Conservation (phyloP, 768 basidiomycete species). For the Termitomyces sp. region DNA sequence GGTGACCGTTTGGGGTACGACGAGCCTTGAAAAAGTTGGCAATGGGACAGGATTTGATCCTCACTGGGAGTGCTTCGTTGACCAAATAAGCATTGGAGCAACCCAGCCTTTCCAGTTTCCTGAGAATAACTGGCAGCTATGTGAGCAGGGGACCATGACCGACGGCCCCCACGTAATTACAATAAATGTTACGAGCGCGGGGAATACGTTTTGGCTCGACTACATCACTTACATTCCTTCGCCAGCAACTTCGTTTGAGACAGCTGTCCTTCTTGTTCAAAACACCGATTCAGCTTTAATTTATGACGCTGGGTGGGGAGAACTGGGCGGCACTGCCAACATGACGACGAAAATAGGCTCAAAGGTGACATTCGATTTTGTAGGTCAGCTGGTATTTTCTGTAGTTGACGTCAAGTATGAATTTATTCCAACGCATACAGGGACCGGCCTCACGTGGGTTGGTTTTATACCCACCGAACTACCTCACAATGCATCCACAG, state of each 20-base stretch:
- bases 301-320: background rate
- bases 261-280: constrained; percentile 4
- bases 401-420: background rate
- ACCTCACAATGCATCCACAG: background rate
- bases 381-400: background rate
- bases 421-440: background rate
- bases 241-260: background rate
- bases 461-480: constrained; percentile 3
- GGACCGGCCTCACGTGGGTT: constrained; percentile 7
- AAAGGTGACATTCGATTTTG: constrained; percentile 1
- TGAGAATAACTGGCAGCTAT: constrained; percentile 19
- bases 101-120: constrained; percentile 4
- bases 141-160: constrained; percentile 8
- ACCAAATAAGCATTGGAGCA: constrained; percentile 14
- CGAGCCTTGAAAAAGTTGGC: constrained; percentile 6
- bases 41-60: constrained; percentile 14
- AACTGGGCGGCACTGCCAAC: constrained; percentile 2
- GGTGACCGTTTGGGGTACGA: constrained; percentile 17
- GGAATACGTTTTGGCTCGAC: constrained; percentile 26
- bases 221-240: constrained; percentile 20
- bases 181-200: constrained; percentile 14
- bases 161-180: constrained; percentile 20
- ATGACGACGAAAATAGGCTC: constrained; percentile 2
- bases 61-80: constrained; percentile 22
- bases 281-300: constrained; percentile 1